Evolutionary conservation across 257 asterid species (phyloP).

Genomic region (Lycium barbarum): DNA sequence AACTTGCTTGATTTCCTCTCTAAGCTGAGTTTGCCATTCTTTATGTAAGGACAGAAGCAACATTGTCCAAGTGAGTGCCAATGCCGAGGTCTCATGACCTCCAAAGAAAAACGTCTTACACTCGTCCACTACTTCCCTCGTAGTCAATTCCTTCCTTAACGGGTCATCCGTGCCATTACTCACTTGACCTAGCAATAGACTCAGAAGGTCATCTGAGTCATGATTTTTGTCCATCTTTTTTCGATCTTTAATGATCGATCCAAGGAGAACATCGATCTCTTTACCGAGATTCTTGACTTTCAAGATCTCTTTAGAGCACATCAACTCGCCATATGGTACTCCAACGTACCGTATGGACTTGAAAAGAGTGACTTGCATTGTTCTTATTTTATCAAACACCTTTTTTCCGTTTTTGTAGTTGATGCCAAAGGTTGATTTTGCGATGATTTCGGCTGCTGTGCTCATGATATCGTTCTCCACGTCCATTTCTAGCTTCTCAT

Average conservation of each 20-base stretch:
- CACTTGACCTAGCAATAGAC: constrained; percentile 50
- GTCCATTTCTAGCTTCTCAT: constrained; percentile 64
- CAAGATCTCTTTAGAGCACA: constrained; percentile 53
- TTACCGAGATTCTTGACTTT: constrained; percentile 64
- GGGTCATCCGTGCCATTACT: not conserved
- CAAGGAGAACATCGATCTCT: constrained; percentile 63
- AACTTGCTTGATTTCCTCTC: constrained; percentile 67
- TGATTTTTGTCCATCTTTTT: constrained; percentile 4
- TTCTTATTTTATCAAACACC: constrained; percentile 71
- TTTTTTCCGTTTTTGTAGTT: constrained; percentile 57
- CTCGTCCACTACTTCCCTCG: constrained; percentile 74
- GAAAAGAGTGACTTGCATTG: constrained; percentile 73
- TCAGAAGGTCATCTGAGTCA: constrained; percentile 59
- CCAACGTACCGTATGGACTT: constrained; percentile 73
- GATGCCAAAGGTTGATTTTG: constrained; percentile 70
- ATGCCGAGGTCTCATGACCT: constrained; percentile 89
- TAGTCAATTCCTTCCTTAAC: constrained; percentile 43
- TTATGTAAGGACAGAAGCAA: constrained; percentile 69
- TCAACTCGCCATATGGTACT: constrained; percentile 66
- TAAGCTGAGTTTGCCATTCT: constrained; percentile 65
- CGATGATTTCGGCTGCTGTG: constrained; percentile 81
- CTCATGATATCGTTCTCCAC: constrained; percentile 68
- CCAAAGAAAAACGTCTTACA: constrained; percentile 89
- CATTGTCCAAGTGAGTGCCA: constrained; percentile 77
- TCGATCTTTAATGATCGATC: constrained; percentile 47